A percentile compares a stretch with the other conserved stretches of the same genome.
Evolutionary conservation across 169 alveolate species (phyloP).

Genomic region (Cryptosporidium sp.): DNA sequence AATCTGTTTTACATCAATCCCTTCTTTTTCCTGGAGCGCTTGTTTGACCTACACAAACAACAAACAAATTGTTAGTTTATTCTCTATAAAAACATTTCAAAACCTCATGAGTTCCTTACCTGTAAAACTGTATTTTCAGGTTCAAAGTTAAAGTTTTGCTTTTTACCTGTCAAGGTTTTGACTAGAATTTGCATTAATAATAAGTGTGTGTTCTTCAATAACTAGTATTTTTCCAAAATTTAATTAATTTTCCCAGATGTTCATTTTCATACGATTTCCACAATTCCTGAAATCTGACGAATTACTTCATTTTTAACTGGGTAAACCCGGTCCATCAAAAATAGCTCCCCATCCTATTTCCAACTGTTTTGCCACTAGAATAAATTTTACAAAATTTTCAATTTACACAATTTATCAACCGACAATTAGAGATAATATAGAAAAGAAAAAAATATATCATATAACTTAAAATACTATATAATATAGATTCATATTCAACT

Average conservation of each 20-base stretch:
- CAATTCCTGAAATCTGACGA: background rate
- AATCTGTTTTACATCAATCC: slow-evolving; percentile 90
- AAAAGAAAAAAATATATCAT: background rate
- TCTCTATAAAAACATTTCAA: background rate
- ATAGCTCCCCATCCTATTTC: background rate
- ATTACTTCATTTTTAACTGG: background rate
- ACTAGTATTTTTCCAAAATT: background rate
- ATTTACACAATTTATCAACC: background rate
- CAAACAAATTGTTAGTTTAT: background rate
- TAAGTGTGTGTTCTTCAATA: background rate
- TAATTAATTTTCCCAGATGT: background rate
- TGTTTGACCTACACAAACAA: slow-evolving; percentile 79
- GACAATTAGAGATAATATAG: background rate
- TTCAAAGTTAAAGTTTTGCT: slow-evolving; percentile 93
- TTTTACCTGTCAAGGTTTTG: slow-evolving; percentile 94
- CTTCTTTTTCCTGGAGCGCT: slow-evolving; percentile 95
- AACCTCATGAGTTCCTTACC: slow-evolving; percentile 75
- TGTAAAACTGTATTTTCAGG: slow-evolving; percentile 92
- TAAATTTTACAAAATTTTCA: background rate
- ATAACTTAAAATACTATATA: background rate
- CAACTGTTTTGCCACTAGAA: background rate
- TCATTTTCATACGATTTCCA: background rate
- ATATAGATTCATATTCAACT: background rate
- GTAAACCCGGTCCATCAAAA: background rate
- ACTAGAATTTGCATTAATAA: slow-evolving; percentile 89